Evolutionary conservation across 176 grass and related monocot genomes (phyloP).

Genomic region (Lolium multiflorum): DNA sequence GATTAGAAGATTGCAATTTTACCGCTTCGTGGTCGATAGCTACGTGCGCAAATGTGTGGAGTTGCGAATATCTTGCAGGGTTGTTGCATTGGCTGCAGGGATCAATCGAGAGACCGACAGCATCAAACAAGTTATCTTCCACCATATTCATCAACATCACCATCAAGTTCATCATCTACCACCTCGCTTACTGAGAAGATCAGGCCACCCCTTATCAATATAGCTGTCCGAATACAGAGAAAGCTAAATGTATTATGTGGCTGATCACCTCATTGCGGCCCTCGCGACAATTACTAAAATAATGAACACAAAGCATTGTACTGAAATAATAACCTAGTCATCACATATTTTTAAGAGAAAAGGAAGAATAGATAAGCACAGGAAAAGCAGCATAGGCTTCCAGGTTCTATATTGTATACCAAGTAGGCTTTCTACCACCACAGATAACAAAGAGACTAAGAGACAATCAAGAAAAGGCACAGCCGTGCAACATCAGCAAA

Average conservation of each 20-base stretch:
- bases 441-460: constrained; percentile 39
- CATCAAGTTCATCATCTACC: too few species aligned
- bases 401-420: constrained; percentile 11
- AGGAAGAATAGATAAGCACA: background rate
- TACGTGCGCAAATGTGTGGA: too few species aligned
- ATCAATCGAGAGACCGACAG: too few species aligned
- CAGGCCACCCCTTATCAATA: background rate
- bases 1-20: too few species aligned
- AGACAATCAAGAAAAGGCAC: constrained; percentile 36
- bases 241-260: background rate
- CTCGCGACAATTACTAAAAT: background rate
- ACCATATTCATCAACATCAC: too few species aligned
- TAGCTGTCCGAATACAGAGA: constrained; percentile 3
- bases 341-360: background rate
- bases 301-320: background rate
- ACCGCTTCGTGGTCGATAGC: too few species aligned
- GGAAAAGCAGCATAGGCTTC: constrained; percentile 21
- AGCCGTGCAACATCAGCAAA: constrained; percentile 32
- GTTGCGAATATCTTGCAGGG: too few species aligned
- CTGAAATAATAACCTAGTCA: background rate
- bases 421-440: constrained; percentile 27
- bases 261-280: background rate
- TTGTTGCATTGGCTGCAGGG: too few species aligned
- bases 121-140: too few species aligned
- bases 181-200: too few species aligned